phyloP scores from a whole-genome alignment of 2,329 filamentous ascomycete genomes.

The Aureobasidium lini region DNA sequence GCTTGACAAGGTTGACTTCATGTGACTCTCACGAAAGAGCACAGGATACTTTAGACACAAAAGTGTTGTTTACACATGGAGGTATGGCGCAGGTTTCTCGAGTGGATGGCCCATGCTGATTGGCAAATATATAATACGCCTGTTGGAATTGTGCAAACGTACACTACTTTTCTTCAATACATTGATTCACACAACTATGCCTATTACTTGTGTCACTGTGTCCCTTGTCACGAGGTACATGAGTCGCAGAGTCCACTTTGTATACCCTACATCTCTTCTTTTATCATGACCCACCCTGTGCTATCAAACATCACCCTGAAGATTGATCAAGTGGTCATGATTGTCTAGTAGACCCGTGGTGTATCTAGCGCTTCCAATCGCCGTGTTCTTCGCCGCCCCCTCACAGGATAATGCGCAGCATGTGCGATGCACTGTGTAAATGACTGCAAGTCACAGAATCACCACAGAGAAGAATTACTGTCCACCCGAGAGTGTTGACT shows the following conservation, averaged over 20 bases:
- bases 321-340: too few species aligned
- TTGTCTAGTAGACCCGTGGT: too few species aligned
- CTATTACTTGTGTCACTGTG: not conserved
- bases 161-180: not conserved
- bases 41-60: not conserved
- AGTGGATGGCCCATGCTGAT: not conserved
- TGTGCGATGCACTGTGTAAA: too few species aligned
- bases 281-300: not conserved
- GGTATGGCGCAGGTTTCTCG: not conserved
- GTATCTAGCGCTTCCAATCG: too few species aligned
- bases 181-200: not conserved
- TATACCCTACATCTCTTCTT: not conserved
- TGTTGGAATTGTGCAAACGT: not conserved
- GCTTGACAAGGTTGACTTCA: constrained; percentile 33
- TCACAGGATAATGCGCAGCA: too few species aligned
- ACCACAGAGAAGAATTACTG: too few species aligned
- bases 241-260: not conserved
- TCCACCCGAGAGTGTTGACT: too few species aligned
- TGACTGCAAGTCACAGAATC: too few species aligned
- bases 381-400: too few species aligned
- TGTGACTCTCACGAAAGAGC: constrained; percentile 12
- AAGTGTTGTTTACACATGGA: not conserved
- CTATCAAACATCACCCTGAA: not conserved
- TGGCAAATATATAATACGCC: not conserved
- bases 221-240: not conserved